These are phyloP conservation scores for Uronychia setigera DNA, from an alignment of 73 alveolate genomes.

Conservation along the genomic window DNA sequence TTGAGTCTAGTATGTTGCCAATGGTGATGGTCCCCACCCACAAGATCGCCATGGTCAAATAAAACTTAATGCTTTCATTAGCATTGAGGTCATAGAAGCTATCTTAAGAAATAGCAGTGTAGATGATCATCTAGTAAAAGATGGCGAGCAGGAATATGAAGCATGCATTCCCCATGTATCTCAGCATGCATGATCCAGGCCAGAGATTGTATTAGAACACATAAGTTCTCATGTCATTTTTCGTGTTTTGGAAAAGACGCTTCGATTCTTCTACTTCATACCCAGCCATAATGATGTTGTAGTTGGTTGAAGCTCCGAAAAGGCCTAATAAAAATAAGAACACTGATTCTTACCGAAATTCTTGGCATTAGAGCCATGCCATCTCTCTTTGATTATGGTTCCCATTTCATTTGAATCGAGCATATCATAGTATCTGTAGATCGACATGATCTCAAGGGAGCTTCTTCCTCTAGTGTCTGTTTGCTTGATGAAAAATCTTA, in stretches of 20 bases:
- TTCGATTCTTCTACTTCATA: slow-evolving; percentile 28
- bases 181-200: slow-evolving; percentile 39
- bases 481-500: slow-evolving; percentile 36
- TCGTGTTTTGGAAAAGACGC: slow-evolving; percentile 9
- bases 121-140: slow-evolving; percentile 17
- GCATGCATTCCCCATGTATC: slow-evolving; percentile 19
- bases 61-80: not conserved
- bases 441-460: slow-evolving; percentile 54
- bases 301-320: slow-evolving; percentile 21
- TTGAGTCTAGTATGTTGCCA: slow-evolving; percentile 14
- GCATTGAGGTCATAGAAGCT: slow-evolving; percentile 13
- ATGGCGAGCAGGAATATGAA: slow-evolving; percentile 19
- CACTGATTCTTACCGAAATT: slow-evolving; percentile 44
- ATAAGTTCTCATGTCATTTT: slow-evolving; percentile 26
- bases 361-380: slow-evolving; percentile 55
- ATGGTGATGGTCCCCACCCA: slow-evolving; percentile 40
- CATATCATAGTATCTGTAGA: slow-evolving; percentile 33
- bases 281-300: slow-evolving; percentile 8
- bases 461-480: slow-evolving; percentile 48
- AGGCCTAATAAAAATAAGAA: not conserved
- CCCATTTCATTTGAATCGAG: slow-evolving; percentile 57
- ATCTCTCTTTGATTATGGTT: slow-evolving; percentile 42
- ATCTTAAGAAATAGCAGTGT: slow-evolving; percentile 24
- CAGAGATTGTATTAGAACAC: slow-evolving; percentile 35
- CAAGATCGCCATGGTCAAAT: not conserved